Evolutionary conservation across 192 early-diverging fungal species (phyloP), one percentile per base, ranked within the genome.

Genomic region (Podila epigama): DNA sequence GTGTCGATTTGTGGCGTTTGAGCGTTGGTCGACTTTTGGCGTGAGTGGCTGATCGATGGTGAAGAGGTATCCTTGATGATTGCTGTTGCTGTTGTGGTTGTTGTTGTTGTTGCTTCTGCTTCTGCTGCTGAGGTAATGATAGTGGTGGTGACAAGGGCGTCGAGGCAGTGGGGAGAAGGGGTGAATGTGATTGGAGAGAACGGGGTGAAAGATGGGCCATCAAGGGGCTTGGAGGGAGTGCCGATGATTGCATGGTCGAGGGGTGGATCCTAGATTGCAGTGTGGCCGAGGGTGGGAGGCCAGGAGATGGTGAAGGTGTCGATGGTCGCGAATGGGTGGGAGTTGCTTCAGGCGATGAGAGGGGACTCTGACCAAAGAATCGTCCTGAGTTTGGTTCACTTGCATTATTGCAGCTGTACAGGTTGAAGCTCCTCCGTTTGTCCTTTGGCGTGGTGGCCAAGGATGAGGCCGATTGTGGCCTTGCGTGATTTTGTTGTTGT

Each of bases 321-420:
- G 73, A 44, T 10, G 73, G 66, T 56, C 73, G 40, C 32, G 73
- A 77, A 50, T 68, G 63, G 60, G 35, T 36, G 3, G 73, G 73
- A 31, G 66, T 68, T 41, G 48, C 60, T 18, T 63, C 60, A 15
- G 73, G 66, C 13, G 73, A 58, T 27, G 73, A 64, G 40, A 37
- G 58, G 55, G 66, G 9, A 29, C 73, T 64, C 31, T 68, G 50
- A 2, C 63, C 20, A 32, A 58, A 53, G 18, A 64, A 63, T 27
- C 56, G 31, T 34, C 62, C 52, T 18, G 60, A 60, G 53, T 77
- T 77, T 6, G 73, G 73, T 25, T 60, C 53, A 39, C 73, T 77
- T 1, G 54, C 54, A 51, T 77, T 77, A 33, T 63, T 36, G 25
- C 42, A 55, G 50, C 48, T 62, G 33, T 77, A 77, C 29, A 77